Percentiles rank a stretch among this genome's conserved stretches.
Evolutionary conservation across 2,329 filamentous ascomycete species (phyloP).

Genomic region (Aspergillus quadrilineatus): DNA sequence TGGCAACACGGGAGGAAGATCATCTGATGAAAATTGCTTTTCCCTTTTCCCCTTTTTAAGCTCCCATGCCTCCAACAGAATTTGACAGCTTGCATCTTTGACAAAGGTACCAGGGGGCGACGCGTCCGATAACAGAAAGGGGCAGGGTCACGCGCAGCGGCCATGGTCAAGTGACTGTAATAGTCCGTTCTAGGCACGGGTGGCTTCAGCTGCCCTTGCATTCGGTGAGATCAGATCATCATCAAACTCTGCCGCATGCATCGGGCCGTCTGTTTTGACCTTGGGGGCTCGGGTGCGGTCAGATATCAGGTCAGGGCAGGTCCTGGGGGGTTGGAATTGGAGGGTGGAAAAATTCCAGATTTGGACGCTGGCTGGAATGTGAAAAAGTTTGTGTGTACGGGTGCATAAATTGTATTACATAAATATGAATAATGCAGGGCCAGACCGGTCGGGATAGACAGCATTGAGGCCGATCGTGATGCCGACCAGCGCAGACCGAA

Average conservation of each 20-base stretch:
- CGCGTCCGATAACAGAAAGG: background rate
- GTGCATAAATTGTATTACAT: background rate
- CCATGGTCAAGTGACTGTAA: background rate
- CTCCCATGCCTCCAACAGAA: background rate
- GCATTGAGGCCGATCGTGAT: background rate
- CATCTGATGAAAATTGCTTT: background rate
- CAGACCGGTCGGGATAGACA: background rate
- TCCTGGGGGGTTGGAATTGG: background rate
- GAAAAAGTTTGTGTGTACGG: background rate
- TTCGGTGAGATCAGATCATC: background rate
- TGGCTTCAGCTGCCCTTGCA: background rate
- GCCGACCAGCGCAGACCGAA: background rate
- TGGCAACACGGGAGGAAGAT: too few species aligned
- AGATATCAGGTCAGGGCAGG: too few species aligned
- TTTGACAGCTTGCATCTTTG: background rate
- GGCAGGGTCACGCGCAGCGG: background rate
- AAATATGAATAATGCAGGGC: background rate
- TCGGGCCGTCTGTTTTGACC: background rate
- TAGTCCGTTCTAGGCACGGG: background rate
- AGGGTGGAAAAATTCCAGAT: too few species aligned
- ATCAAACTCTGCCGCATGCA: background rate
- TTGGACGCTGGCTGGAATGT: too few species aligned
- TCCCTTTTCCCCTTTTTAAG: too few species aligned
- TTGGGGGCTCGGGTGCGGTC: too few species aligned
- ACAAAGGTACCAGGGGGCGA: background rate